Percentiles rank a stretch among this genome's conserved stretches.
These are phyloP conservation scores for Rhizopus arrhizus DNA, from an alignment of 371 early-diverging fungal species.

Conservation along the genomic window DNA sequence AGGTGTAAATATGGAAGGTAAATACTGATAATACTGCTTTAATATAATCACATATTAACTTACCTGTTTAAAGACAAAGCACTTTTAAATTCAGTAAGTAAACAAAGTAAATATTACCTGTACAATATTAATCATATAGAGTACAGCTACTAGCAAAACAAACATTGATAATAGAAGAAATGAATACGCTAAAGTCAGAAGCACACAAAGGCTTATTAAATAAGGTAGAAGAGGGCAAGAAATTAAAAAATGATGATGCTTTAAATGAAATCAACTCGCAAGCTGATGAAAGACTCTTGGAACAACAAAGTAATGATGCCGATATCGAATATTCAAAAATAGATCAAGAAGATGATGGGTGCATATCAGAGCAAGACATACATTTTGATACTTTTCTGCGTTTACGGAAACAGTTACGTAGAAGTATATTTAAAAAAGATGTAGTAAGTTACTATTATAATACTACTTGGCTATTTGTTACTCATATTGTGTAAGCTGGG, in stretches of 20 bases:
- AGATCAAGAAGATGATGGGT: not conserved
- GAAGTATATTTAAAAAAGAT: conserved; percentile 42
- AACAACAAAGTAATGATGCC: not conserved
- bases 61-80: not conserved
- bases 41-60: too few relatives aligned
- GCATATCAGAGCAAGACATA: not conserved
- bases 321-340: not conserved
- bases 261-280: not conserved
- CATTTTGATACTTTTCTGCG: conserved; percentile 33
- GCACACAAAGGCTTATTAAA: not conserved
- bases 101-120: not conserved
- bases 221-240: not conserved
- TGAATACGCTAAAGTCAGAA: not conserved
- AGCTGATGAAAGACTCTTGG: not conserved
- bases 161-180: not conserved
- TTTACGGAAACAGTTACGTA: conserved; percentile 38
- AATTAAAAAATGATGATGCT: not conserved
- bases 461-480: conserved; percentile 22
- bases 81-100: not conserved
- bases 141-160: not conserved
- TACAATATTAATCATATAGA: not conserved
- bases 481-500: conserved; percentile 4
- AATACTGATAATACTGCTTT: not conserved
- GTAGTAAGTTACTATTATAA: conserved; percentile 26
- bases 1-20: not conserved